A percentile compares a stretch with the other conserved stretches of the same genome.
Conservation (phyloP, 1,284 basidiomycete species). For the Tilletia indica region DNA sequence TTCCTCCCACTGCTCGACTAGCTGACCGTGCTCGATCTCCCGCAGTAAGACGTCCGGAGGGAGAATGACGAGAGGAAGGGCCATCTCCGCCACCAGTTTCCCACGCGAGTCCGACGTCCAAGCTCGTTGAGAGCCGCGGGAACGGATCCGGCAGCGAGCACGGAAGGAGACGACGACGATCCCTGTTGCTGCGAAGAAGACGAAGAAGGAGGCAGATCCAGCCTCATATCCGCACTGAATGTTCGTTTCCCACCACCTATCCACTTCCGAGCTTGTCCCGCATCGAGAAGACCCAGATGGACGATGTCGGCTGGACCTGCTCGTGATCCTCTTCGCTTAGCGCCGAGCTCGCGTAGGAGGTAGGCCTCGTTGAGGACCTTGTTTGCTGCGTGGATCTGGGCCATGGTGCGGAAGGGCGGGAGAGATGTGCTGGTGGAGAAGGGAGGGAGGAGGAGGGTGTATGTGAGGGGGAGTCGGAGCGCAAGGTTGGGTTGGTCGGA, state of each 20-base stretch:
- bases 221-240: constrained; percentile 4
- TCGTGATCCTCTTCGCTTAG: neutral
- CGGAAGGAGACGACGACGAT: too few species aligned
- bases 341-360: constrained; percentile 10
- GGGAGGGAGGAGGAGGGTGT: too few species aligned
- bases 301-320: neutral
- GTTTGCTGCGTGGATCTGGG: constrained; percentile 5
- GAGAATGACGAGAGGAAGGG: neutral
- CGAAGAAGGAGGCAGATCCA: neutral
- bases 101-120: too few species aligned
- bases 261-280: neutral
- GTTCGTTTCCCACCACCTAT: constrained; percentile 11
- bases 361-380: constrained; percentile 13
- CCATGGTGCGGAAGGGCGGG: neutral
- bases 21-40: constrained; percentile 7
- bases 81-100: neutral
- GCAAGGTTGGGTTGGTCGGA: too few species aligned
- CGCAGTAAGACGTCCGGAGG: neutral
- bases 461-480: too few species aligned
- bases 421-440: neutral
- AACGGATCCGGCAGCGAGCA: too few species aligned
- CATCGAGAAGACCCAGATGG: constrained; percentile 3
- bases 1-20: constrained; percentile 16
- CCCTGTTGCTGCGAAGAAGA: too few species aligned
- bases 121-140: neutral